phyloP scores from a whole-genome alignment of 306 rosid species.

The Senna tora region DNA sequence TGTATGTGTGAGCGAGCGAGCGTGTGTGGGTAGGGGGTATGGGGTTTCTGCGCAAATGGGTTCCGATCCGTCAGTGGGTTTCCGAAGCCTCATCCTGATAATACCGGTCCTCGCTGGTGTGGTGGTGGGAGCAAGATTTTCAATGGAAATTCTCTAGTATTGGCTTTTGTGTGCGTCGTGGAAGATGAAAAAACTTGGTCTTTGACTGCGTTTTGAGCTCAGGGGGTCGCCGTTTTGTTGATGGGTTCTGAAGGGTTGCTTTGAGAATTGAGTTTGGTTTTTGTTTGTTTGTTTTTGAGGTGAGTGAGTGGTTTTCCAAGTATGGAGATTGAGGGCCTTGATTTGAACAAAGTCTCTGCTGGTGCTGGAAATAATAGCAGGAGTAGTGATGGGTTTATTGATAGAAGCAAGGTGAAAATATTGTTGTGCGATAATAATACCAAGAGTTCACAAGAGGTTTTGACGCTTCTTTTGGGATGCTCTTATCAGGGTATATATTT shows the following conservation, averaged over 20 bases:
- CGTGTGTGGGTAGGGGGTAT: too few species aligned
- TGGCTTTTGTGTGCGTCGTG: not conserved
- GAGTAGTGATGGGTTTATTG: slow-evolving; percentile 73
- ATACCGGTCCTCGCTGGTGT: not conserved
- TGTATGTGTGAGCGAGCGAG: too few species aligned
- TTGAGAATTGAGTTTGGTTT: too few species aligned
- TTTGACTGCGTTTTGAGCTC: not conserved
- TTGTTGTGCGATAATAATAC: slow-evolving; percentile 85
- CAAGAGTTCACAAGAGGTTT: slow-evolving; percentile 74
- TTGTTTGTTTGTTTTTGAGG: too few species aligned
- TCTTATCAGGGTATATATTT: slow-evolving; percentile 99
- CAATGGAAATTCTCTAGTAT: not conserved
- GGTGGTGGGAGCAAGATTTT: slow-evolving; percentile 23
- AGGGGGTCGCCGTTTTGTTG: not conserved
- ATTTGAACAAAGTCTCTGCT: slow-evolving; percentile 60
- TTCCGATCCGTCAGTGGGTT: too few species aligned
- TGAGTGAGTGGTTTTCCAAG: not conserved
- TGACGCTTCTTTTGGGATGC: slow-evolving; percentile 78
- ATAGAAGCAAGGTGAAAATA: slow-evolving; percentile 91
- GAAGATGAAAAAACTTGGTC: not conserved
- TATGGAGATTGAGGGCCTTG: slow-evolving; percentile 62
- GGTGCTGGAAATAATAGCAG: slow-evolving; percentile 42
- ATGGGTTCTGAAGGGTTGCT: slow-evolving; percentile 14
- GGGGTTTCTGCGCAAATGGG: too few species aligned
- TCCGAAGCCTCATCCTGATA: not conserved